Evolutionary conservation across 345 rosid genomes (phyloP).

Genomic region (Arabidopsis suecica): DNA sequence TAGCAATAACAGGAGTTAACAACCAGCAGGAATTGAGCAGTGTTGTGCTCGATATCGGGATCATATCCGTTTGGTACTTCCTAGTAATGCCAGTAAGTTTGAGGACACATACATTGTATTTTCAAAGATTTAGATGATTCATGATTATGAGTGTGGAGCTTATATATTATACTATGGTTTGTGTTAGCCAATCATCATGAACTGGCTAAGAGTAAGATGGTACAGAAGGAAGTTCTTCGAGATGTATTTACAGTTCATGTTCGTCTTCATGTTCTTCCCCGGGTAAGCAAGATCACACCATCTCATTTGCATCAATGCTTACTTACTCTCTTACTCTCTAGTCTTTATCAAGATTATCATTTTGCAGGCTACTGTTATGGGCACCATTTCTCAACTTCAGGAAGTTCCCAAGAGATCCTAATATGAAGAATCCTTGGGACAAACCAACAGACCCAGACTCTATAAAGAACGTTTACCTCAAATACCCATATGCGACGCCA

Average conservation of each 20-base stretch:
- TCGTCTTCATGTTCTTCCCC: slow-evolving; percentile 85
- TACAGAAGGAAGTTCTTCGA: slow-evolving; percentile 81
- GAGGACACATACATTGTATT: neutral
- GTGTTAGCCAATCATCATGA: slow-evolving; percentile 84
- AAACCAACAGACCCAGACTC: slow-evolving; percentile 67
- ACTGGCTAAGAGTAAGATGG: slow-evolving; percentile 88
- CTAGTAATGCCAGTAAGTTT: slow-evolving; percentile 74
- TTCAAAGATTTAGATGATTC: neutral
- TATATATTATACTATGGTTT: slow-evolving; percentile 9
- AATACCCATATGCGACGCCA: slow-evolving; percentile 77
- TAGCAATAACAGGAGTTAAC: slow-evolving; percentile 83
- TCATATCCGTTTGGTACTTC: slow-evolving; percentile 73
- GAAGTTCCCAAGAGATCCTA: slow-evolving; percentile 87
- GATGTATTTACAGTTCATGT: slow-evolving; percentile 93
- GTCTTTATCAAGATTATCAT: neutral
- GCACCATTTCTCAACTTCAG: slow-evolving; percentile 94
- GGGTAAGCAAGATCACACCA: slow-evolving; percentile 54
- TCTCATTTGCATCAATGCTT: slow-evolving; percentile 12
- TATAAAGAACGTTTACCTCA: slow-evolving; percentile 56
- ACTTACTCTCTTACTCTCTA: neutral
- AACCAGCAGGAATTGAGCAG: slow-evolving; percentile 56
- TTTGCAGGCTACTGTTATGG: slow-evolving; percentile 72
- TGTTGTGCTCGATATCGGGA: slow-evolving; percentile 55
- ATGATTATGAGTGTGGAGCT: neutral
- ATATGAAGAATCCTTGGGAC: slow-evolving; percentile 83